Evolutionary conservation across 108 stramenopile genomes (phyloP).

Genomic region (Cyclotella distinguenda): DNA sequence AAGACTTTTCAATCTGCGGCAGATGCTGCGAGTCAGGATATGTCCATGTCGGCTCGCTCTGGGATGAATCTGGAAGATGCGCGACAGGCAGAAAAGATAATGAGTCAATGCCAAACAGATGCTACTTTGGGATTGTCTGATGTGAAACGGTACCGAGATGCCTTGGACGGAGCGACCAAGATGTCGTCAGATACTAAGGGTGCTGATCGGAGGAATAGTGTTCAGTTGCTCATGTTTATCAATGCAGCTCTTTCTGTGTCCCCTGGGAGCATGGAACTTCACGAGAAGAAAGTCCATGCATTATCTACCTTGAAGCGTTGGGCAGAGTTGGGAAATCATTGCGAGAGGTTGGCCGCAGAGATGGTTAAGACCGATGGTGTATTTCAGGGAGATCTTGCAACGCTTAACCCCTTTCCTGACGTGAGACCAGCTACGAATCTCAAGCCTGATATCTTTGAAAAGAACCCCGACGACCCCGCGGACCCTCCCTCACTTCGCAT

Average conservation of each 20-base stretch:
- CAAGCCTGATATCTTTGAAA: slow-evolving; percentile 43
- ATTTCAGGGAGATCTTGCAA: slow-evolving; percentile 58
- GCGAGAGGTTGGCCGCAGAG: slow-evolving; percentile 69
- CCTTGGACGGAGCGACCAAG: slow-evolving; percentile 31
- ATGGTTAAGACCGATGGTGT: slow-evolving; percentile 63
- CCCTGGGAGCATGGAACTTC: slow-evolving; percentile 53
- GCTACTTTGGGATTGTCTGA: slow-evolving; percentile 63
- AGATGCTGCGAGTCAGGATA: slow-evolving; percentile 17
- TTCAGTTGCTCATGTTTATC: slow-evolving; percentile 57
- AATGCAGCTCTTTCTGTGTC: slow-evolving; percentile 60
- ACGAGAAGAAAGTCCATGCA: slow-evolving; percentile 56
- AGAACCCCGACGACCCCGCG: slow-evolving; percentile 26
- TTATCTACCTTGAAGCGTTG: slow-evolving; percentile 68
- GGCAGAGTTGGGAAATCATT: slow-evolving; percentile 69
- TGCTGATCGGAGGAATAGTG: slow-evolving; percentile 39
- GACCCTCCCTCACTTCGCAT: slow-evolving; percentile 34
- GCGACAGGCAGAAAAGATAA: slow-evolving; percentile 39
- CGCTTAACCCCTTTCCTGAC: slow-evolving; percentile 59
- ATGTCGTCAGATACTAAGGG: slow-evolving; percentile 21
- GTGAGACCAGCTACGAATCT: slow-evolving; percentile 49
- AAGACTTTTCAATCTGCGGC: slow-evolving; percentile 51
- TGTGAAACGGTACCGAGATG: slow-evolving; percentile 46
- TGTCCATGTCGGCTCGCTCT: slow-evolving; percentile 3
- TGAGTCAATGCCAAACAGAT: slow-evolving; percentile 62
- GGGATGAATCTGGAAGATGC: slow-evolving; percentile 15